Conservation (phyloP, 495 filamentous ascomycete genomes). For the Amniculicola lignicola region DNA sequence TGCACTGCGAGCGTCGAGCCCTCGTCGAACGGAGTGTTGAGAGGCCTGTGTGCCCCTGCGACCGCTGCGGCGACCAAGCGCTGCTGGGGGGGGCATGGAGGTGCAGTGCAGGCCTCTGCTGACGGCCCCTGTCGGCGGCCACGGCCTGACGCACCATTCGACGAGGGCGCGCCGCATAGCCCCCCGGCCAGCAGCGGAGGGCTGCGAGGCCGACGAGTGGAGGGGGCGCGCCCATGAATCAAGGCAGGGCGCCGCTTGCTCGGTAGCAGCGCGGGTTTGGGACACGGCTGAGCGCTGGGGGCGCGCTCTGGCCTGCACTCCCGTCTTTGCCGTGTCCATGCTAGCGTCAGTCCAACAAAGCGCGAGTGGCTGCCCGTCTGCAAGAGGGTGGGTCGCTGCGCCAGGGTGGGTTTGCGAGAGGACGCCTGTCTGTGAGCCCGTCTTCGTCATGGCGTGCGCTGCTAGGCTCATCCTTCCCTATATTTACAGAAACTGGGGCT, state of each 20-base stretch:
- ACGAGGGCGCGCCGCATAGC: background rate
- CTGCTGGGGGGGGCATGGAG: background rate
- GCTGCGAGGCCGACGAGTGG: background rate
- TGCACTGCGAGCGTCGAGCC: constrained; percentile 26
- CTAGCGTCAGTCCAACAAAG: no score
- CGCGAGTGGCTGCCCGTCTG: no score
- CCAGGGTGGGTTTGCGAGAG: background rate
- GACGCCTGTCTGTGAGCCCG: constrained; percentile 5
- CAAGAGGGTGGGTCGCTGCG: no score
- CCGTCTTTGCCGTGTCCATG: constrained; percentile 29
- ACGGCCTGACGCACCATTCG: background rate
- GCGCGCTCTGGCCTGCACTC: background rate
- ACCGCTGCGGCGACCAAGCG: background rate
- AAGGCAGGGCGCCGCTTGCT: background rate
- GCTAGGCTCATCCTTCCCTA: constrained; percentile 34
- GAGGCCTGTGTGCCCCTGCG: background rate
- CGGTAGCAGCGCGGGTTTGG: background rate
- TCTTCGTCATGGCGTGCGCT: constrained; percentile 29
- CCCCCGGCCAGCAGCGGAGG: background rate
- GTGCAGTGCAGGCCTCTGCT: background rate
- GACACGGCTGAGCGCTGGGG: background rate
- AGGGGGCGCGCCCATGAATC: background rate
- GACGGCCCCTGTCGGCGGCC: background rate
- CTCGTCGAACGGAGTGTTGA: background rate
- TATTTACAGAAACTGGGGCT: constrained; percentile 26